Evolutionary conservation across 805 yeast genomes (phyloP), one percentile per base, ranked within the genome.

Genomic region (Schwanniomyces yamadae): DNA sequence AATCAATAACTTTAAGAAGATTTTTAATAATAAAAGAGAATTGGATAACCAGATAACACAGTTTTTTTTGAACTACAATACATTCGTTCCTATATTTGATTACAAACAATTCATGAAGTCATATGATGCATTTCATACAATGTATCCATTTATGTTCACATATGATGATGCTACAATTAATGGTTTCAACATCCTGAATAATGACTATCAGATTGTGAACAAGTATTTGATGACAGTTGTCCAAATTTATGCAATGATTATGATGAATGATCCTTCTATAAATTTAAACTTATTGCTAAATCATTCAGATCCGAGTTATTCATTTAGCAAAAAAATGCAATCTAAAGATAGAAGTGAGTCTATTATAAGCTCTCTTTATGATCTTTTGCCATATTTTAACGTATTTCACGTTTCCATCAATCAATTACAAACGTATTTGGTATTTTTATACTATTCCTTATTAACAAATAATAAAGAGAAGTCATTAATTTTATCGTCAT

Each of bases 21-120:
- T 68, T 2, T 67, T 68, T 46, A 54, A 45, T 34, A 52, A 54
- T 36, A 63, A 62, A 42, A 56, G 56, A 34, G 63, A 69, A 48
- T 49, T 69, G 36, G 82, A 77, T 46, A 66, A 64, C 40, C 67
- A 73, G 36, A 64, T 77, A 15, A 58, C 62, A 47, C 66, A 73
- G 26, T 77, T 63, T 49, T 77, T 77, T 47, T 59, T 74, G 40
- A 71, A 74, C 50, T 73, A 72, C 50, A 77, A 77, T 55, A 67
- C 71, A 15, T 65, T 77, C 40, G 66, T 77, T 17, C 82, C 82
- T 4, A 70, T 77, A 6, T 66, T 77, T 42, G 81, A 76, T 45
- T 75, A 72, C 44, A 73, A 69, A 31, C 56, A 64, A 23, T 76
- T 77, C 43, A 76, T 75, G 69, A 70, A 69, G 45, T 68, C 70